Percentiles rank a stretch among this genome's conserved stretches.
Evolutionary conservation across 306 rosid species (phyloP).

Genomic region (Carpinus fangiana): DNA sequence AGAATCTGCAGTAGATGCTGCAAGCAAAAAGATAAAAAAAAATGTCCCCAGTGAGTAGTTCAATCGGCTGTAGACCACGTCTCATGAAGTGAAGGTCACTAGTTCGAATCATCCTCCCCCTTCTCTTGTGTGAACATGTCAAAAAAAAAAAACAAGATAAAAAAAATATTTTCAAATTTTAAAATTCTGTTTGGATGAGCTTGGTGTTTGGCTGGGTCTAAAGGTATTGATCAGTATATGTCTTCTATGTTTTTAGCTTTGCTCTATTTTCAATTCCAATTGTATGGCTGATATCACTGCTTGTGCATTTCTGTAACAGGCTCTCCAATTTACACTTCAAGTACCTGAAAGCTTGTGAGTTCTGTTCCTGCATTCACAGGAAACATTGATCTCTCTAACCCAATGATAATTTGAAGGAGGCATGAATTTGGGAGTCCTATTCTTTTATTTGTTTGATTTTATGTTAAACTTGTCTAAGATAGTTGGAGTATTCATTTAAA

Average conservation of each 20-base stretch:
- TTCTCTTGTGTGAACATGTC: too few species aligned
- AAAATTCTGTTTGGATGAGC: slow-evolving; percentile 61
- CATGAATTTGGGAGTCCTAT: background rate
- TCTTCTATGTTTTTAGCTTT: slow-evolving; percentile 3
- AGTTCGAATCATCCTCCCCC: too few species aligned
- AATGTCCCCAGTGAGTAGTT: too few species aligned
- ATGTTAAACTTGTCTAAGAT: background rate
- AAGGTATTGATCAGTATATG: slow-evolving; percentile 48
- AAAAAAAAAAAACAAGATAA: too few species aligned
- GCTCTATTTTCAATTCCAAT: slow-evolving; percentile 27
- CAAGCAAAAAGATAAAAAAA: slow-evolving; percentile 47
- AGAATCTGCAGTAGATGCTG: slow-evolving; percentile 37
- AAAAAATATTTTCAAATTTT: slow-evolving; percentile 39
- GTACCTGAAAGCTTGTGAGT: slow-evolving; percentile 2
- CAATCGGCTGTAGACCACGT: too few species aligned
- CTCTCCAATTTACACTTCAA: slow-evolving; percentile 11
- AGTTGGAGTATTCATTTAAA: background rate
- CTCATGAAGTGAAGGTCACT: too few species aligned
- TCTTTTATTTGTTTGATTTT: background rate
- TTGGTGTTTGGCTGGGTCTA: slow-evolving; percentile 74
- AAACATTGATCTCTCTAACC: background rate
- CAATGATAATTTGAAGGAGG: background rate
- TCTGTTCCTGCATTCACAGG: background rate
- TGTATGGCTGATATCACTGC: slow-evolving; percentile 18
- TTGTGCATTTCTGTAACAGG: slow-evolving; percentile 39